These are phyloP conservation scores for Monosporascus sp. DNA, from an alignment of 2,329 filamentous ascomycete species.

Conservation along the genomic window DNA sequence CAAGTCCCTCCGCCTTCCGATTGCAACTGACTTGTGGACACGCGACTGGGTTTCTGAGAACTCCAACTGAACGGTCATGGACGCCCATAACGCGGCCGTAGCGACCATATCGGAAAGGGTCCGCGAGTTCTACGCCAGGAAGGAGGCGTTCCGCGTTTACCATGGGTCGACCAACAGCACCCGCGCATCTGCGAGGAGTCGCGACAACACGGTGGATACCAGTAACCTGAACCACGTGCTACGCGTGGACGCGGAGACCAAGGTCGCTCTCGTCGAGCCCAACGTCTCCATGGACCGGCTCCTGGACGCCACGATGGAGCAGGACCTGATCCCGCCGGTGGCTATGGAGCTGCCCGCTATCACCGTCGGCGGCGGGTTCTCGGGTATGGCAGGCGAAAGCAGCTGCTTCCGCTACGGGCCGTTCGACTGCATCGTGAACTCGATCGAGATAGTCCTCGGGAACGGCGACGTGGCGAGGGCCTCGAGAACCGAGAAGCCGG, in stretches of 20 bases:
- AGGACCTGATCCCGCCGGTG: slow-evolving; percentile 56
- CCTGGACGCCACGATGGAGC: slow-evolving; percentile 50
- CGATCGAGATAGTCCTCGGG: slow-evolving; percentile 60
- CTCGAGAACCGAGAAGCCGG: slow-evolving; percentile 47
- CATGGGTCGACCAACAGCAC: slow-evolving; percentile 77
- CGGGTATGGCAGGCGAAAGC: slow-evolving; percentile 63
- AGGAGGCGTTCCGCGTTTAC: slow-evolving; percentile 64
- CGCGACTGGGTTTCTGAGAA: background rate
- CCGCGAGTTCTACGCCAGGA: slow-evolving; percentile 35
- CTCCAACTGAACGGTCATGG: slow-evolving; percentile 24
- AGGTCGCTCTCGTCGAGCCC: slow-evolving; percentile 61
- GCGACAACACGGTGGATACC: slow-evolving; percentile 60
- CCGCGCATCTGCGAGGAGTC: slow-evolving; percentile 45
- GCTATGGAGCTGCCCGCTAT: slow-evolving; percentile 72
- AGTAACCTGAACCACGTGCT: slow-evolving; percentile 59
- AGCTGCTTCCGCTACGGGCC: slow-evolving; percentile 63
- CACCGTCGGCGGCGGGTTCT: slow-evolving; percentile 63
- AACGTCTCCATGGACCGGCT: slow-evolving; percentile 65
- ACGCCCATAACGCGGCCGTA: slow-evolving; percentile 41
- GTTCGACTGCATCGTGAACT: slow-evolving; percentile 57
- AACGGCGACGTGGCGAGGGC: slow-evolving; percentile 52
- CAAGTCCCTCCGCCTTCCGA: too few relatives aligned
- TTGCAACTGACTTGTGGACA: background rate
- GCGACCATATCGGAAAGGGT: slow-evolving; percentile 37
- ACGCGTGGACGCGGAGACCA: slow-evolving; percentile 45